Evolutionary conservation across 108 stramenopile species (phyloP).

Genomic region (Pseudonitzschia multiseries): DNA sequence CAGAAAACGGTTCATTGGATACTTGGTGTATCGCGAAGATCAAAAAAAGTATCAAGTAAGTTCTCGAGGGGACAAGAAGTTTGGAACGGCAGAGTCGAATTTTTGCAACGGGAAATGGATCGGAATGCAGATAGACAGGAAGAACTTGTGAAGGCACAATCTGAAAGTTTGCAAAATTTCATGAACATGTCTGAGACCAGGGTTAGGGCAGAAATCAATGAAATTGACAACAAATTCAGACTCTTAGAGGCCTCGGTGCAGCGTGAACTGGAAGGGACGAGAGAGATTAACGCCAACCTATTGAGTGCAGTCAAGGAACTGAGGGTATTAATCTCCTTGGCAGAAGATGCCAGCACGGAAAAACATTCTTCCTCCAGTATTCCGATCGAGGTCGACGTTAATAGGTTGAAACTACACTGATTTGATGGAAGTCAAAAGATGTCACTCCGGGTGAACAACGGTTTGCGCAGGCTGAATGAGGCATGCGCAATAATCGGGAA

Average conservation of each 20-base stretch:
- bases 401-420: background rate
- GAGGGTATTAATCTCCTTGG: slow-evolving; percentile 10
- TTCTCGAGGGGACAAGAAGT: slow-evolving; percentile 16
- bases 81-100: slow-evolving; percentile 45
- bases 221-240: slow-evolving; percentile 25
- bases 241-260: slow-evolving; percentile 13
- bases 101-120: slow-evolving; percentile 45
- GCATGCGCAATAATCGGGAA: no score
- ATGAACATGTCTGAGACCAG: slow-evolving; percentile 24
- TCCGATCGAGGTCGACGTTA: slow-evolving; percentile 24
- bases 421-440: background rate
- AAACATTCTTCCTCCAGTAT: slow-evolving; percentile 3
- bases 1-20: slow-evolving; percentile 41
- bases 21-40: slow-evolving; percentile 32
- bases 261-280: slow-evolving; percentile 14
- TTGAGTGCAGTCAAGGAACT: slow-evolving; percentile 23
- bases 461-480: no score
- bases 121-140: slow-evolving; percentile 36
- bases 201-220: slow-evolving; percentile 24
- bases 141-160: slow-evolving; percentile 20
- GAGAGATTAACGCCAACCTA: slow-evolving; percentile 19
- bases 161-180: slow-evolving; percentile 20
- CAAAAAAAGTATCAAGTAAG: background rate
- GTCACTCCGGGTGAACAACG: no score
- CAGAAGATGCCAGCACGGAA: background rate